A percentile compares a stretch with the other conserved stretches of the same genome.
phyloP scores from a whole-genome alignment of 805 yeast species.

The Wickerhamomyces kurtzmanii region DNA sequence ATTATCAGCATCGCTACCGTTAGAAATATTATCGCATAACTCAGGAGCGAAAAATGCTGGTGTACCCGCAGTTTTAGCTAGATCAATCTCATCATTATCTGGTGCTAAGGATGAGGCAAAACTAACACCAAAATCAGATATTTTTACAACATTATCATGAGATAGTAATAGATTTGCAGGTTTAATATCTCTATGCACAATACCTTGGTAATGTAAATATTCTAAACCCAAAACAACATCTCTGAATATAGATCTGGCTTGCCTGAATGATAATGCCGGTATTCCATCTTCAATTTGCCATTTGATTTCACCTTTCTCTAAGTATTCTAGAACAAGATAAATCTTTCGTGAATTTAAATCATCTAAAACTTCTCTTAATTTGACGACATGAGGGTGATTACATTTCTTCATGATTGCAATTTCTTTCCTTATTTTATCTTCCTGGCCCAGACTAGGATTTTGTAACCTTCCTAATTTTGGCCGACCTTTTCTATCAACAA shows the following conservation, averaged over 20 bases:
- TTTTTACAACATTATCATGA: conserved; percentile 67
- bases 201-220: conserved; percentile 82
- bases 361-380: conserved; percentile 78
- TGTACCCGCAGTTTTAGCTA: conserved; percentile 95
- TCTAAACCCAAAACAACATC: conserved; percentile 86
- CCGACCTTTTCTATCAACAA: conserved; percentile 67
- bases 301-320: conserved; percentile 82
- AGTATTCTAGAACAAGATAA: conserved; percentile 81
- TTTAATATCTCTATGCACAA: conserved; percentile 90
- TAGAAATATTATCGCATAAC: conserved; percentile 47
- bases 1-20: conserved; percentile 15
- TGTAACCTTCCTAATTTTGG: conserved; percentile 41
- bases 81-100: conserved; percentile 62
- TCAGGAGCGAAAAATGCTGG: conserved; percentile 98
- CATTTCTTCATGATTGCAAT: conserved; percentile 92
- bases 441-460: conserved; percentile 39
- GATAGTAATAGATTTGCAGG: conserved; percentile 84
- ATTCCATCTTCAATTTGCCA: conserved; percentile 58
- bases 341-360: conserved; percentile 78
- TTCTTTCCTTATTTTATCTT: conserved; percentile 73
- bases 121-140: conserved; percentile 95
- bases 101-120: conserved; percentile 42
- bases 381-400: conserved; percentile 87
- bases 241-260: conserved; percentile 64
- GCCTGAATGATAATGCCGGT: conserved; percentile 59